These are phyloP conservation scores for Capronia americana DNA, from an alignment of 2,329 filamentous ascomycete species.

Conservation along the genomic window DNA sequence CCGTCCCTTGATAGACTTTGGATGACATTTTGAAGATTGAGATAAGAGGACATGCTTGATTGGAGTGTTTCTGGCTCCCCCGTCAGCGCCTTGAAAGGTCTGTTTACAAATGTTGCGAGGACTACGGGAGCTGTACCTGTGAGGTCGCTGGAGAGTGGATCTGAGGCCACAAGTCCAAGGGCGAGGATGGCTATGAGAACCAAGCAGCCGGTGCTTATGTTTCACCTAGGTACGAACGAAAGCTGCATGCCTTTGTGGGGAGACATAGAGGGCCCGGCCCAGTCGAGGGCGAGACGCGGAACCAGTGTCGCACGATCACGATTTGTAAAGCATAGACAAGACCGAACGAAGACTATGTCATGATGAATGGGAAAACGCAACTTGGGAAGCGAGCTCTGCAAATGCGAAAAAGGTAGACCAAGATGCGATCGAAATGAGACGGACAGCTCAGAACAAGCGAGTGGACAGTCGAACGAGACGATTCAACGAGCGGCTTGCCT, in stretches of 20 bases:
- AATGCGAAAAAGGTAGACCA: neutral
- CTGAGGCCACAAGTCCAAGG: neutral
- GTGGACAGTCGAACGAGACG: neutral
- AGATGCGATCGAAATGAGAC: neutral
- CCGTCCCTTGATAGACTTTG: neutral
- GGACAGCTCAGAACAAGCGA: neutral
- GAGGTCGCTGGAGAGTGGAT: neutral
- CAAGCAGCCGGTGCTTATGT: neutral
- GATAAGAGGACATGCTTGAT: neutral
- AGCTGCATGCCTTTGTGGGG: neutral
- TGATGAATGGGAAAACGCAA: neutral
- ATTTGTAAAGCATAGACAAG: neutral
- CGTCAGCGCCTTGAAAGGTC: neutral
- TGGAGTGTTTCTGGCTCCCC: neutral
- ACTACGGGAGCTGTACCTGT: neutral
- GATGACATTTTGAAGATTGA: neutral
- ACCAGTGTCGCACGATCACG: neutral
- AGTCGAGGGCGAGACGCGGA: neutral
- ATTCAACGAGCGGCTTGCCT: neutral
- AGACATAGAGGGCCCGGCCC: neutral
- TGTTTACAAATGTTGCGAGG: neutral
- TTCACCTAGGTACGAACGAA: neutral
- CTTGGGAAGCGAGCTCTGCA: neutral
- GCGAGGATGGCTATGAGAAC: neutral
- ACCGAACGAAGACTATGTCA: neutral